These are phyloP conservation scores for Epichloe amarillans DNA, from an alignment of 2,329 filamentous ascomycete species.

Conservation along the genomic window DNA sequence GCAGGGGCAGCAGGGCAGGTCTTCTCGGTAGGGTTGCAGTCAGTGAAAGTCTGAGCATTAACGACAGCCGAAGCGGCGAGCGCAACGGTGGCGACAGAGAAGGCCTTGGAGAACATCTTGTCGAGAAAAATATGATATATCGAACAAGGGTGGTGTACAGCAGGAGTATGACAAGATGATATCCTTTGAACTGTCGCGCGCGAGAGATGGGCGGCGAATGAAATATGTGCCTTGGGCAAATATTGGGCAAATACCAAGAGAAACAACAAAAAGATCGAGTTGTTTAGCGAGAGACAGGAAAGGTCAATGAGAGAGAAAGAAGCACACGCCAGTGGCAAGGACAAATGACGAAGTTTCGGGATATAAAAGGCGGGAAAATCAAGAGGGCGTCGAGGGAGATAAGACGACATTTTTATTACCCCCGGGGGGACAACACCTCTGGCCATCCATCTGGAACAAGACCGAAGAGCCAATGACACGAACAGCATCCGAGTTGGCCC, in stretches of 20 bases:
- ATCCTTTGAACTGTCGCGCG: not conserved
- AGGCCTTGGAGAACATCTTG: slow-evolving; percentile 30
- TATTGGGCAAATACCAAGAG: not conserved
- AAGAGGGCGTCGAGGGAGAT: not conserved
- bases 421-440: not conserved
- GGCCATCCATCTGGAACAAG: not conserved
- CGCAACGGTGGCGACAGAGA: slow-evolving; percentile 32
- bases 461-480: not conserved
- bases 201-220: not conserved
- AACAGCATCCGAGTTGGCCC: not conserved
- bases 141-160: no score
- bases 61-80: slow-evolving; percentile 36
- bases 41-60: slow-evolving; percentile 42
- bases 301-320: not conserved
- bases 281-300: slow-evolving; percentile 2
- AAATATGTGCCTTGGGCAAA: not conserved
- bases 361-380: not conserved
- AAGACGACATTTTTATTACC: slow-evolving; percentile 1
- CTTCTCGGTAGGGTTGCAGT: slow-evolving; percentile 41
- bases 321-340: not conserved
- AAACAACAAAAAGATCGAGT: not conserved
- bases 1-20: slow-evolving; percentile 64
- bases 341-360: not conserved
- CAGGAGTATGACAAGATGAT: not conserved
- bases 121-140: not conserved